These are phyloP conservation scores for Rhynchospora pubera DNA, from an alignment of 176 grass and related monocot species.

Conservation along the genomic window DNA sequence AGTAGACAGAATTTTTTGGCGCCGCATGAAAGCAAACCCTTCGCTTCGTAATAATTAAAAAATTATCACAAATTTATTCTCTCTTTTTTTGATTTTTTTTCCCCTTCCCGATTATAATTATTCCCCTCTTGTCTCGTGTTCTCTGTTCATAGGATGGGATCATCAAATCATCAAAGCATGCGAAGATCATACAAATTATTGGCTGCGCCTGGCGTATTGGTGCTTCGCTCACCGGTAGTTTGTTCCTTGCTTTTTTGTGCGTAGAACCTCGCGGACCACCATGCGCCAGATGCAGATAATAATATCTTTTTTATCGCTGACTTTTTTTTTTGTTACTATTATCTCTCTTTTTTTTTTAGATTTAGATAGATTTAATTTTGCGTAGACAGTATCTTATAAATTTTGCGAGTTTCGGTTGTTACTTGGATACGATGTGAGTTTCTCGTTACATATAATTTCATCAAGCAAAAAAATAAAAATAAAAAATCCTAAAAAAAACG, in stretches of 20 bases:
- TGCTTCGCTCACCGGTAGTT: neutral
- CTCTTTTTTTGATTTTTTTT: neutral
- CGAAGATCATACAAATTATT: neutral
- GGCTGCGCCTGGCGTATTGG: neutral
- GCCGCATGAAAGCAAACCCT: slow-evolving; percentile 16
- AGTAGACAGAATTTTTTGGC: slow-evolving; percentile 13
- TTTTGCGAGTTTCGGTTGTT: neutral
- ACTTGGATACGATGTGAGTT: neutral
- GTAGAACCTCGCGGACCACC: neutral
- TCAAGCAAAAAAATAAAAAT: neutral
- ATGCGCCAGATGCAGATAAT: slow-evolving; percentile 9
- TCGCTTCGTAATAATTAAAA: slow-evolving; percentile 11
- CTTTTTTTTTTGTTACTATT: neutral
- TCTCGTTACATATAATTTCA: neutral
- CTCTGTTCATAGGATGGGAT: slow-evolving; percentile 17
- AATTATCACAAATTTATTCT: slow-evolving; percentile 20
- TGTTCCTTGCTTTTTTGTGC: neutral
- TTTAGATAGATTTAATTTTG: neutral
- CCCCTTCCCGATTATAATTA: slow-evolving; percentile 10
- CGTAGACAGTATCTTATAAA: neutral
- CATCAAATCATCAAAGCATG: too few species aligned
- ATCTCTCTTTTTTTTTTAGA: neutral
- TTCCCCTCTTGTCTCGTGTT: neutral
- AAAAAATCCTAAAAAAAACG: neutral
- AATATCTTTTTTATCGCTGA: neutral